Evolutionary conservation across 116 monocot genomes (phyloP), one percentile per base, ranked within the genome.

Genomic region (Zostera marina): DNA sequence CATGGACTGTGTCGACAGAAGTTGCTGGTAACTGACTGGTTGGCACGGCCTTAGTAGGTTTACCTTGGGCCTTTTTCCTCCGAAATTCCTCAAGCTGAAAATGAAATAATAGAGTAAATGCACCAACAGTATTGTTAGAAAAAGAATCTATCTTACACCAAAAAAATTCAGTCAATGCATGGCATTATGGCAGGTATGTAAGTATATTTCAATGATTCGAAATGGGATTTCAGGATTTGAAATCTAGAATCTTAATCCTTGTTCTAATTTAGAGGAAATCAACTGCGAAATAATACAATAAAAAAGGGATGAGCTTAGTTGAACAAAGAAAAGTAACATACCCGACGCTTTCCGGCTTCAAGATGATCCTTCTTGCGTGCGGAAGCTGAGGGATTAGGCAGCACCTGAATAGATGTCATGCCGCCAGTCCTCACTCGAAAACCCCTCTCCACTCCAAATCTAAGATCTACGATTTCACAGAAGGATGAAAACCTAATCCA

Each of bases 21-120:
- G 55, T 42, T 53, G 75, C 56, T 54, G 53, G 66, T 19, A 70
- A 67, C 53, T 78, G 85, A 0, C 71, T 75, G 15, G 64, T 64
- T 49, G 75, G 73, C 69, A 60, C 67, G 58, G 57, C 58, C 63
- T 87, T 84, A 47, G 73, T 87, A 51, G 72, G 68, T 41, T 66
- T 65, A 42, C 69, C 72, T 70, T 75, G 73, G 56, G 79, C 77
- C 62, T 88, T 94, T 63, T 77, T 81, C 69, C 74, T 94, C 38
- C 94, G 88, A 47, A 82, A 94, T 57, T 94, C 88, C 68, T 88
- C 94, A 56, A 94, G 66, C 94, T 94, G 66, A 7, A 47, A 47
- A 47, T 5, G 47, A 47, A n/a, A n/a, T 47, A n/a, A 12, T 17
- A 47, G 14, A 32, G 4, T 15, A 17, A 5, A 39, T 38, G 16